A percentile compares a stretch with the other conserved stretches of the same genome.
These are phyloP conservation scores for Termitomyces heimii DNA, from an alignment of 768 basidiomycete species.

Conservation along the genomic window DNA sequence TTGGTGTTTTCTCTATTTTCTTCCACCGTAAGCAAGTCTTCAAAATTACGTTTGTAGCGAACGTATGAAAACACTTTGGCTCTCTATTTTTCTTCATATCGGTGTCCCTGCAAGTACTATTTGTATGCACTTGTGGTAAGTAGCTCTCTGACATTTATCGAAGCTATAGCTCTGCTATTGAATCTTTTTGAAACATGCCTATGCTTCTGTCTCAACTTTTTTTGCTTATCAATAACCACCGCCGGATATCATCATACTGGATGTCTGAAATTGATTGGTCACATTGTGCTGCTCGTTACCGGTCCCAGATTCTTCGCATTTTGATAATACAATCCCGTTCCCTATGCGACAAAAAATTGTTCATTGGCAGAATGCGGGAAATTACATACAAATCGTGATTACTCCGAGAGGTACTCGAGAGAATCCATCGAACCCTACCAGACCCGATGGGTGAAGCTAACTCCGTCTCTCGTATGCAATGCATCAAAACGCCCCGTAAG, in stretches of 20 bases:
- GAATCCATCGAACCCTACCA: not conserved
- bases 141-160: not conserved
- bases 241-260: not conserved
- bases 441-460: not conserved
- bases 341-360: not conserved
- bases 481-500: not conserved
- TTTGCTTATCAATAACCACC: not conserved
- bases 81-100: not conserved
- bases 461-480: not conserved
- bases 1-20: not conserved
- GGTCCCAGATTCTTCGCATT: too few species aligned
- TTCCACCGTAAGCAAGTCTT: not conserved
- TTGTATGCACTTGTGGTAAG: not conserved
- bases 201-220: not conserved
- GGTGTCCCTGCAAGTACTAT: not conserved
- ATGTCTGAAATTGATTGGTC: not conserved
- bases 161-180: not conserved
- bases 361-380: not conserved
- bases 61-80: not conserved
- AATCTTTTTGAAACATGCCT: not conserved
- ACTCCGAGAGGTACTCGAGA: not conserved
- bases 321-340: not conserved
- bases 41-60: not conserved
- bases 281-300: not conserved
- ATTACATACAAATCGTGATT: not conserved